A percentile compares a stretch with the other conserved stretches of the same genome.
These are phyloP conservation scores for Dendrobium nobile DNA, from an alignment of 106 monocot genomes.

Conservation along the genomic window DNA sequence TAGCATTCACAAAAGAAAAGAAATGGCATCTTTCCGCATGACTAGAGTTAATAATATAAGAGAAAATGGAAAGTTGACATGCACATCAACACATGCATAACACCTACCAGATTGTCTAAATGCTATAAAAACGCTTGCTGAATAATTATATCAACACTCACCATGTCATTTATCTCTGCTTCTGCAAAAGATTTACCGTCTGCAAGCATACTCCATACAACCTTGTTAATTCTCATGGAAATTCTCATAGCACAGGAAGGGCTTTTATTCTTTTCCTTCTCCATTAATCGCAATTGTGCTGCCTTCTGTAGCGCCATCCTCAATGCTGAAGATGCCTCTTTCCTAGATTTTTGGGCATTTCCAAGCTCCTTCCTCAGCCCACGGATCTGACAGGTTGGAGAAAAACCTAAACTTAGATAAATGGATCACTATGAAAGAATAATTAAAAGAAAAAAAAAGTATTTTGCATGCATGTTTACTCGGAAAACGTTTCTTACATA, in stretches of 20 bases:
- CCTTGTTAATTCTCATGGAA: constrained; percentile 84
- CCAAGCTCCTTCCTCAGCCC: constrained; percentile 63
- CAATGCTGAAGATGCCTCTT: constrained; percentile 55
- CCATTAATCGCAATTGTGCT: constrained; percentile 73
- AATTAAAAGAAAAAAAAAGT: neutral
- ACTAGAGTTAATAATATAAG: neutral
- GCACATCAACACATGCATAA: neutral
- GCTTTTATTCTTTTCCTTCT: constrained; percentile 99
- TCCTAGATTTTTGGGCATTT: constrained; percentile 51
- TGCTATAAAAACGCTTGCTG: neutral
- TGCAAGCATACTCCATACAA: constrained; percentile 94
- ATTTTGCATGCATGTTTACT: neutral
- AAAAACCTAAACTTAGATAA: neutral
- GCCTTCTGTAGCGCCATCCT: constrained; percentile 80
- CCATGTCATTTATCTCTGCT: constrained; percentile 98
- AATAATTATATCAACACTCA: constrained; percentile 24
- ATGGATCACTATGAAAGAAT: neutral
- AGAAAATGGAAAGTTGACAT: neutral
- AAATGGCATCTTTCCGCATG: neutral
- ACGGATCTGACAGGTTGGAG: constrained; percentile 52
- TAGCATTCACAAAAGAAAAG: neutral
- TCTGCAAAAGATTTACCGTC: constrained; percentile 98
- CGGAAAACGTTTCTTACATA: neutral
- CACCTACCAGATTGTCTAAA: neutral
- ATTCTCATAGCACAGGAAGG: constrained; percentile 97